Evolutionary conservation across 2,329 filamentous ascomycete genomes (phyloP).

Genomic region (Chaetomium olivaceum): DNA sequence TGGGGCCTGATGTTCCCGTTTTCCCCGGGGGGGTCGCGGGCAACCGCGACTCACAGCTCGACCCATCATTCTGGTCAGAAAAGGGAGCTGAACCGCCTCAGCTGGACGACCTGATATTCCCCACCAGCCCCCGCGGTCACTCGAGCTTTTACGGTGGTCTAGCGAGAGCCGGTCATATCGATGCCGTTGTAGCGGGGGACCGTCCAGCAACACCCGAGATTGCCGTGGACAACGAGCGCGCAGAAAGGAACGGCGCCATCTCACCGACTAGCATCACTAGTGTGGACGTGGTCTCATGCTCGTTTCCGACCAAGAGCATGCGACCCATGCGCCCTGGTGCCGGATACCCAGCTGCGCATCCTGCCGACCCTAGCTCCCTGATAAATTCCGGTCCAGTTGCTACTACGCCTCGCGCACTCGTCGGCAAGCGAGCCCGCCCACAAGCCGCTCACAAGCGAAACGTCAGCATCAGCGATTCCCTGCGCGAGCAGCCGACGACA

Average conservation of each 20-base stretch:
- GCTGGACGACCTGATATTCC: conserved; percentile 44
- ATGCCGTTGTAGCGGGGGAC: conserved; percentile 48
- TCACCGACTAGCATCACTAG: conserved; percentile 62
- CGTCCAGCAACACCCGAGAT: conserved; percentile 52
- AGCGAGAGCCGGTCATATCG: conserved; percentile 49
- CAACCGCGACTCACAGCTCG: conserved; percentile 55
- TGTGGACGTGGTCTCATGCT: conserved; percentile 63
- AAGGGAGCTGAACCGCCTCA: conserved; percentile 48
- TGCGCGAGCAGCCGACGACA: conserved; percentile 63
- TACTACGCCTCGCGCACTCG: conserved; percentile 57
- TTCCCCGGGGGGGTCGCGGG: conserved; percentile 73
- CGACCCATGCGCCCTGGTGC: conserved; percentile 44
- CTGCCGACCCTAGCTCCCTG: conserved; percentile 53
- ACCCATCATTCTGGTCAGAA: conserved; percentile 56
- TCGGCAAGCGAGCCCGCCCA: conserved; percentile 60
- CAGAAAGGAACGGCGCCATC: conserved; percentile 40
- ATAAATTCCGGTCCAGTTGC: conserved; percentile 54
- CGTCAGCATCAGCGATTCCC: conserved; percentile 82
- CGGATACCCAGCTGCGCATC: conserved; percentile 55
- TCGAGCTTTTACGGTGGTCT: conserved; percentile 51
- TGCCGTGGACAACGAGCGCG: conserved; percentile 30
- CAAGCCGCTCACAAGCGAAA: conserved; percentile 72
- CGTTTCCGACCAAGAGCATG: conserved; percentile 57
- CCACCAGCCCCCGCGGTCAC: conserved; percentile 34
- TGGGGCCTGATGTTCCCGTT: conserved; percentile 66